Evolutionary conservation across 768 basidiomycete genomes (phyloP).

Genomic region (Hypsizygus marmoreus): DNA sequence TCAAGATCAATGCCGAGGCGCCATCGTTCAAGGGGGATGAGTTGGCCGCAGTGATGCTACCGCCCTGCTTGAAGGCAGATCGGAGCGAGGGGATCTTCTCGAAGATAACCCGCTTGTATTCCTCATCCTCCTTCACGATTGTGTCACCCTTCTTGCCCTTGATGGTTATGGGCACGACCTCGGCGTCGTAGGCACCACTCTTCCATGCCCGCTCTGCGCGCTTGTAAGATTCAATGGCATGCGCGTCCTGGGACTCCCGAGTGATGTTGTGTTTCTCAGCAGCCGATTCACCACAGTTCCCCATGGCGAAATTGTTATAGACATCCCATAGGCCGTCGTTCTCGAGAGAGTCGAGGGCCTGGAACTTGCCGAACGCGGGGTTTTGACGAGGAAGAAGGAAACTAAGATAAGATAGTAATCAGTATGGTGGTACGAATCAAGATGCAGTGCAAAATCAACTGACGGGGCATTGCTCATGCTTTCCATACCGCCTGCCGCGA

Average conservation of each 20-base stretch:
- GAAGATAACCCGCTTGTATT: slow-evolving; percentile 94
- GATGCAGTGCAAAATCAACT: slow-evolving; percentile 35
- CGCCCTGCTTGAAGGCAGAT: slow-evolving; percentile 88
- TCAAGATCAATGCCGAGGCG: slow-evolving; percentile 92
- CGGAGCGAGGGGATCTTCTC: slow-evolving; percentile 90
- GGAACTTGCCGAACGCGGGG: slow-evolving; percentile 87
- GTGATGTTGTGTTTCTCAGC: slow-evolving; percentile 82
- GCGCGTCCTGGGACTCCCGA: slow-evolving; percentile 86
- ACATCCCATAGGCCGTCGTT: slow-evolving; percentile 95
- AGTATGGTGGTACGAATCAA: neutral
- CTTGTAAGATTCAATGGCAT: slow-evolving; percentile 93
- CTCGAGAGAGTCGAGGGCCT: slow-evolving; percentile 84
- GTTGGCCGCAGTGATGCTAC: slow-evolving; percentile 95
- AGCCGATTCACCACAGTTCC: slow-evolving; percentile 89
- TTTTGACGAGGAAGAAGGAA: slow-evolving; percentile 83
- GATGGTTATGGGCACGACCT: slow-evolving; percentile 88
- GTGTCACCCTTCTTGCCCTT: slow-evolving; percentile 94
- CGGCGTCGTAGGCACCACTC: slow-evolving; percentile 78
- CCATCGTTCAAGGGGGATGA: slow-evolving; percentile 95
- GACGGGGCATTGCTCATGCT: slow-evolving; percentile 99
- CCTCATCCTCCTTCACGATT: slow-evolving; percentile 92
- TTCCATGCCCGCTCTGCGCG: slow-evolving; percentile 93
- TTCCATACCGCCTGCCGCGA: slow-evolving; percentile 98
- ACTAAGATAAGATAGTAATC: slow-evolving; percentile 35
- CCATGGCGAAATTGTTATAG: slow-evolving; percentile 98